phyloP scores from a whole-genome alignment of 2,329 filamentous ascomycete genomes.

The Aspergillus sp. region DNA sequence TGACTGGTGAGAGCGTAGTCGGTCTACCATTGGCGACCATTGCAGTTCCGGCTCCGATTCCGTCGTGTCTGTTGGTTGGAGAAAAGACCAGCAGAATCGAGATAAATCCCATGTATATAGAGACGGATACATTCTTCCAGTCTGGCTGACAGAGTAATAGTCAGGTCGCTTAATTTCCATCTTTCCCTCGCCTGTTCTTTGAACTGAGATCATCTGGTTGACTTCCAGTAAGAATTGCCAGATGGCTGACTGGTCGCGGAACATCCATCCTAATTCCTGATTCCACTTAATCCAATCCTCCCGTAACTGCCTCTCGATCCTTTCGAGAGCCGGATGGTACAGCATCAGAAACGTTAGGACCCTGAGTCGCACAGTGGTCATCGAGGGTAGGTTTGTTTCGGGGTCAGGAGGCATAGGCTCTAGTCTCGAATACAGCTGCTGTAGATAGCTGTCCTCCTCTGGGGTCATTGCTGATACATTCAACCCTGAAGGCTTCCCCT shows the following conservation, averaged over 20 bases:
- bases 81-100: slow-evolving; percentile 6
- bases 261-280: neutral
- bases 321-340: neutral
- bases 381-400: no score
- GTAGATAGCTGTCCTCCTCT: neutral
- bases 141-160: neutral
- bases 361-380: neutral
- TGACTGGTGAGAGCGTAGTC: neutral
- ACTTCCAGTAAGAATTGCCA: neutral
- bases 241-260: slow-evolving; percentile 3
- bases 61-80: neutral
- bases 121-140: neutral
- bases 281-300: neutral
- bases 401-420: neutral
- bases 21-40: neutral
- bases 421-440: neutral
- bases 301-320: neutral
- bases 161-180: neutral
- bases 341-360: neutral
- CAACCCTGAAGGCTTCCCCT: neutral
- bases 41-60: neutral
- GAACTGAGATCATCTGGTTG: neutral
- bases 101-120: slow-evolving; percentile 3
- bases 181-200: neutral
- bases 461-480: neutral